Evolutionary conservation across 2,329 filamentous ascomycete genomes (phyloP).

Genomic region (Cytospora piceae): DNA sequence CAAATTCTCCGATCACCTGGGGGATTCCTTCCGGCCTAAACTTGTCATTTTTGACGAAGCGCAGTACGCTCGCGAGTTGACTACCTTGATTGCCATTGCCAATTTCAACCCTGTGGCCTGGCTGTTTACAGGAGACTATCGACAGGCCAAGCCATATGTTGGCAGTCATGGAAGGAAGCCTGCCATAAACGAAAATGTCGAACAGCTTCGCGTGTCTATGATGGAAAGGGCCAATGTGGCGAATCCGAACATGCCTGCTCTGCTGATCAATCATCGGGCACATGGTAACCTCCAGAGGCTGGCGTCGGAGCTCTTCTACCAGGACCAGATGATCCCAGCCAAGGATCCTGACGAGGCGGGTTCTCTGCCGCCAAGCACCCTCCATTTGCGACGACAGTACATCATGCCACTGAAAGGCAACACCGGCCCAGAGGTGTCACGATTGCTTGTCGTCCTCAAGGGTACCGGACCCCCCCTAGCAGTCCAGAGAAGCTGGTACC

Average conservation of each 20-base stretch:
- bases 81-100: conserved; percentile 5
- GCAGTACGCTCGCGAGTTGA: conserved; percentile 8
- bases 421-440: not conserved
- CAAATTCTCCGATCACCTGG: not conserved
- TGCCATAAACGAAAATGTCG: not conserved
- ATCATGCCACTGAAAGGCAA: conserved; percentile 6
- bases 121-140: conserved; percentile 8
- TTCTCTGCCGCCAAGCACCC: not conserved
- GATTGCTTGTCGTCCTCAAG: not conserved
- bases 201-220: conserved; percentile 3
- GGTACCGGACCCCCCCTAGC: not conserved
- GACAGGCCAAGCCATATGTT: conserved; percentile 11
- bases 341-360: not conserved
- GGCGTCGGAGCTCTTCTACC: conserved; percentile 2
- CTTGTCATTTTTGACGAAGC: conserved; percentile 16
- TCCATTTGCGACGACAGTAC: not conserved
- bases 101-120: not conserved
- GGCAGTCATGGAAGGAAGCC: not conserved
- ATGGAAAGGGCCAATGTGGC: conserved; percentile 6
- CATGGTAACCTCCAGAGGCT: not conserved
- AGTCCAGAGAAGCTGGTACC: not conserved
- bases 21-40: not conserved
- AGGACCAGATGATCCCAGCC: not conserved
- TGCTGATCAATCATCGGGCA: conserved; percentile 16
- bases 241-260: not conserved